These are phyloP conservation scores for Bruguiera sexangula DNA, from an alignment of 345 rosid species.

Conservation along the genomic window DNA sequence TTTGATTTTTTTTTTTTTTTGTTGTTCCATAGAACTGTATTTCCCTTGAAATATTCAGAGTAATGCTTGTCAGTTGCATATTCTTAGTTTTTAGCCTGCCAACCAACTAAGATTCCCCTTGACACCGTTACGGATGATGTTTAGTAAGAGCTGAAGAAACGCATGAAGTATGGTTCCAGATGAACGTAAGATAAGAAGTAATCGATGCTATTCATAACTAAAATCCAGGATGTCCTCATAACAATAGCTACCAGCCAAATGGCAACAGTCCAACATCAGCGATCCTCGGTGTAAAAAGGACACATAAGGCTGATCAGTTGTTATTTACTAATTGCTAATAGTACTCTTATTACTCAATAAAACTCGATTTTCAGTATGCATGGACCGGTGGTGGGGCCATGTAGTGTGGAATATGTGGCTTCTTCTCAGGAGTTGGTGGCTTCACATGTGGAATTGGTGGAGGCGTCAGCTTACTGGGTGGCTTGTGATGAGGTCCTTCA, in stretches of 20 bases:
- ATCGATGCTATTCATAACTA: no score
- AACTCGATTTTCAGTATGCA: slow-evolving; percentile 8
- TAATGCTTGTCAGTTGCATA: no score
- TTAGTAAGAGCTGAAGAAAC: no score
- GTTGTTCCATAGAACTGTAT: no score
- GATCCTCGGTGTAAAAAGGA: neutral
- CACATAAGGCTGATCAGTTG: neutral
- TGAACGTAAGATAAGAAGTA: no score
- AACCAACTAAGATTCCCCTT: no score
- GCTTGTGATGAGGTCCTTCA: slow-evolving; percentile 13
- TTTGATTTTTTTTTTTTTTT: no score
- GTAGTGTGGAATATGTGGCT: neutral
- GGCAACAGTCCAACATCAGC: neutral
- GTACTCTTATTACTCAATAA: neutral
- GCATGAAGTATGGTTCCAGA: no score
- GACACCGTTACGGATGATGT: no score
- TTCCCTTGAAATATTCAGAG: no score
- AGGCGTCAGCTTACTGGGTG: slow-evolving; percentile 17
- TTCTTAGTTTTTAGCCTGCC: no score
- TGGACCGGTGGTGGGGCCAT: slow-evolving; percentile 20
- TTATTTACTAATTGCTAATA: slow-evolving; percentile 6
- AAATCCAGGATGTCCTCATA: no score
- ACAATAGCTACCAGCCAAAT: neutral
- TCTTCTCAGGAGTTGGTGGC: slow-evolving; percentile 2
- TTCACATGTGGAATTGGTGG: slow-evolving; percentile 4